phyloP scores from a whole-genome alignment of 1,139 yeast species.

The Saccharomyces hybrid region DNA sequence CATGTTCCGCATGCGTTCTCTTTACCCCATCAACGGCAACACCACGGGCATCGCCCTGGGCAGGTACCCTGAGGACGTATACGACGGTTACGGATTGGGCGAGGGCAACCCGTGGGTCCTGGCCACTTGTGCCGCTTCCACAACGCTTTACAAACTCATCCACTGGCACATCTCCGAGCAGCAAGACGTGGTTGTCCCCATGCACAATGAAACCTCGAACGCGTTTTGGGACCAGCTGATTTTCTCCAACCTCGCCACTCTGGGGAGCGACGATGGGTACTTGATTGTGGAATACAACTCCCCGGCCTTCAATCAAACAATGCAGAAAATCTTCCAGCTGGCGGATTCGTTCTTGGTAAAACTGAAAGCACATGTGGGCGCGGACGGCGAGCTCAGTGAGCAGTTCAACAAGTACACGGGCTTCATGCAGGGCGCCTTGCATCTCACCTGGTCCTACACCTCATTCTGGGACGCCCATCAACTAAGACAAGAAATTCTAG shows the following conservation, averaged over 20 bases:
- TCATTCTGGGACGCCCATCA: conserved; percentile 66
- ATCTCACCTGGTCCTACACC: conserved; percentile 88
- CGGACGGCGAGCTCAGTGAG: conserved; percentile 76
- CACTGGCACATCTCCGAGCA: conserved; percentile 31
- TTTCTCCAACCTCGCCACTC: neutral
- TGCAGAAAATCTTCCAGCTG: conserved; percentile 43
- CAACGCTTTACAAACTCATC: conserved; percentile 35
- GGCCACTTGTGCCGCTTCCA: conserved; percentile 71
- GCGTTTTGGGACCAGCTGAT: conserved; percentile 14
- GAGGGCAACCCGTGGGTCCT: conserved; percentile 96
- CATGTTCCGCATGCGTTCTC: conserved; percentile 56
- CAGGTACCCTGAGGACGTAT: conserved; percentile 87
- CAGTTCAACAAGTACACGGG: conserved; percentile 80
- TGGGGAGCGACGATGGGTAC: conserved; percentile 11
- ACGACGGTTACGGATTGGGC: conserved; percentile 66
- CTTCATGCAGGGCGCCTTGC: conserved; percentile 77
- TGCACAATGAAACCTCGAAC: conserved; percentile 25
- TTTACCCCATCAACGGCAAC: conserved; percentile 69
- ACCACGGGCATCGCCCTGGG: conserved; percentile 66
- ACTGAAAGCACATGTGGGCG: conserved; percentile 62
- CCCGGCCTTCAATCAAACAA: conserved; percentile 39
- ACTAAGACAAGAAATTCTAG: conserved; percentile 47
- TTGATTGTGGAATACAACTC: conserved; percentile 40
- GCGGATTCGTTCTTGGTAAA: conserved; percentile 75
- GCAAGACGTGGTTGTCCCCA: conserved; percentile 32